Conservation (phyloP, 495 filamentous ascomycete species). For the Penicillium antarcticum region DNA sequence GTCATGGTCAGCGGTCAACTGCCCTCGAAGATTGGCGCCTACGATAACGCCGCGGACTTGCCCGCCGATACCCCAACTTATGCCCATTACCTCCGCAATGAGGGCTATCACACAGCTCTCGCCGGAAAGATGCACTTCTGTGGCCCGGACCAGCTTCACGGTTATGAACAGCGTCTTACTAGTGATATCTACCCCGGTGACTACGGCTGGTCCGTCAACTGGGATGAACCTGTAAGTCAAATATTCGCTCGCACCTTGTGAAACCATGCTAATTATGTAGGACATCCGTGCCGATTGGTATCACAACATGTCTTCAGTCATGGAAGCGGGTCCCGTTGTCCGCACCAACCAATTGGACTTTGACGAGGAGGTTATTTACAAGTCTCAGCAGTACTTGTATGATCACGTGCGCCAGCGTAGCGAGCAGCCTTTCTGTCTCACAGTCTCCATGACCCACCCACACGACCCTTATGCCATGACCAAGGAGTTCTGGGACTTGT, state of each 20-base stretch:
- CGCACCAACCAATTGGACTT: constrained; percentile 92
- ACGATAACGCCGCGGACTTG: constrained; percentile 79
- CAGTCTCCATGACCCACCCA: constrained; percentile 85
- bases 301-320: constrained; percentile 85
- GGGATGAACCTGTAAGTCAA: constrained; percentile 67
- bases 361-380: constrained; percentile 89
- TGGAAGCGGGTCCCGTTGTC: constrained; percentile 78
- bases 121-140: constrained; percentile 97
- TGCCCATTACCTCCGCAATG: constrained; percentile 79
- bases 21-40: constrained; percentile 80
- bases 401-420: constrained; percentile 71
- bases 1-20: constrained; percentile 85
- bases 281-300: constrained; percentile 85
- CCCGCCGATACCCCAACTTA: constrained; percentile 77
- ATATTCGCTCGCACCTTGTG: not conserved
- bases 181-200: constrained; percentile 90
- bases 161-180: constrained; percentile 84
- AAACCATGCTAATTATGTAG: constrained; percentile 14
- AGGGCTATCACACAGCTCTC: constrained; percentile 83
- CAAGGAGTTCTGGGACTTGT: constrained; percentile 82
- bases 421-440: constrained; percentile 78
- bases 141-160: constrained; percentile 81
- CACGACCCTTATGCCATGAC: constrained; percentile 92
- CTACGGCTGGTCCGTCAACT: constrained; percentile 85
- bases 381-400: constrained; percentile 76